These are phyloP conservation scores for Fraxinus platypoda DNA, from an alignment of 305 asterid species.

Conservation along the genomic window DNA sequence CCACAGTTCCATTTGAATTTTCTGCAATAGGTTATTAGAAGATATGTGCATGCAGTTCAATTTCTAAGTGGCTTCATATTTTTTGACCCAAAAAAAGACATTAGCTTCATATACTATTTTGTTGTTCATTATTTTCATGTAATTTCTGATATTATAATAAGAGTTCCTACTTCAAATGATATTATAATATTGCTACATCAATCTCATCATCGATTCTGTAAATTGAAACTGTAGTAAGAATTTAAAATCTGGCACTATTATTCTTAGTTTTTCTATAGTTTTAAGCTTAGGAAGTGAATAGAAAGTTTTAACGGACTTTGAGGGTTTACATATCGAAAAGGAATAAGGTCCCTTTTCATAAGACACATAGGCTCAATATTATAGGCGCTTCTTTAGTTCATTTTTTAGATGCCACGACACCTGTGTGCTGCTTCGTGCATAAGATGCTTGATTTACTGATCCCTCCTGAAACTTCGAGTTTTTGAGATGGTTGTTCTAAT, in stretches of 20 bases:
- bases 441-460: neutral
- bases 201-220: neutral
- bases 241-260: neutral
- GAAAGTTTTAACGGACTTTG: neutral
- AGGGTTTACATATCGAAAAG: neutral
- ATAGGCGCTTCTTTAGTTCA: neutral
- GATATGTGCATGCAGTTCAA: neutral
- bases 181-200: neutral
- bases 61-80: neutral
- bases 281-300: neutral
- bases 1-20: neutral
- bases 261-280: neutral
- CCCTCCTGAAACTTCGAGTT: neutral
- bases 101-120: neutral
- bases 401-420: neutral
- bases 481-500: neutral
- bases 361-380: neutral
- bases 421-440: neutral
- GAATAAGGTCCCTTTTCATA: neutral
- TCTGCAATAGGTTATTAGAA: neutral
- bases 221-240: neutral
- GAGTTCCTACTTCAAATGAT: neutral
- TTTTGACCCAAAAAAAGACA: neutral
- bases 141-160: neutral
- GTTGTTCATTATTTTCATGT: neutral